Percentiles rank a stretch among this genome's conserved stretches.
phyloP scores from a whole-genome alignment of 352 stramenopile species.

The Pythium folliculosum region DNA sequence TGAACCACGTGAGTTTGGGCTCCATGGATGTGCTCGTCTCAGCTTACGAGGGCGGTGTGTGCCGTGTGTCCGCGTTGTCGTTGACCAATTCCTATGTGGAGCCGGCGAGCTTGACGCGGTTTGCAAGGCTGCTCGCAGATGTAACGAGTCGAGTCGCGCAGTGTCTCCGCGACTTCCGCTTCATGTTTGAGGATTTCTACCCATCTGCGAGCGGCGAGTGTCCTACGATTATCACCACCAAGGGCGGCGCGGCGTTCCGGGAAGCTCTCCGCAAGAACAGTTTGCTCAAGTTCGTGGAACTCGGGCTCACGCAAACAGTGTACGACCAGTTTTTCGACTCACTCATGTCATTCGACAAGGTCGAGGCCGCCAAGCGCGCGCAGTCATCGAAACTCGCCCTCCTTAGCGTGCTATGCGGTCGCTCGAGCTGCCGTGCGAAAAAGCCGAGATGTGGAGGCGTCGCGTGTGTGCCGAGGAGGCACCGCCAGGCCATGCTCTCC shows the following conservation, averaged over 20 bases:
- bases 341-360: background rate
- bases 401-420: background rate
- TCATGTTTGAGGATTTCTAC: background rate
- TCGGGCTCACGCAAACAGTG: background rate
- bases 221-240: background rate
- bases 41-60: background rate
- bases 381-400: background rate
- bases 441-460: background rate
- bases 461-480: background rate
- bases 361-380: background rate
- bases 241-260: background rate
- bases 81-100: constrained; percentile 1
- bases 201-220: background rate
- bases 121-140: background rate
- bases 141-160: background rate
- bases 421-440: background rate
- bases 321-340: background rate
- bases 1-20: constrained; percentile 2
- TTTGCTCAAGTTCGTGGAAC: background rate
- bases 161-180: background rate
- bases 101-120: background rate
- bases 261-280: background rate
- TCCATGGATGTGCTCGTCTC: background rate
- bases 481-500: background rate
- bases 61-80: background rate